These are phyloP conservation scores for Magnusiomyces sp. DNA, from an alignment of 1,139 yeast genomes.

Conservation along the genomic window DNA sequence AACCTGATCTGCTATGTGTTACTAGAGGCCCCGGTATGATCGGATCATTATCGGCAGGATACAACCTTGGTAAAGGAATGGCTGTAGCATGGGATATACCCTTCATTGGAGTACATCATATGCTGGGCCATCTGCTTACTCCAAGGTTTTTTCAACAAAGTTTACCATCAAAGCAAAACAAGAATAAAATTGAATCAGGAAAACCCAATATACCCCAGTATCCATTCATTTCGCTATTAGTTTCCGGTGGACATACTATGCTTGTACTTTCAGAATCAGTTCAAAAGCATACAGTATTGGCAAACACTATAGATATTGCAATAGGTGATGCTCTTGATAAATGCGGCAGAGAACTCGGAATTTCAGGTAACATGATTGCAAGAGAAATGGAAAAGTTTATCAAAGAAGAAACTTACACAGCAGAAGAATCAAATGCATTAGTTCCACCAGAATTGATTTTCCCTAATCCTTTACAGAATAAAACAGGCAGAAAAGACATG, in stretches of 20 bases:
- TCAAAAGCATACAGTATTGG: slow-evolving; percentile 59
- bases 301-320: slow-evolving; percentile 79
- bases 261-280: slow-evolving; percentile 59
- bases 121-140: slow-evolving; percentile 83
- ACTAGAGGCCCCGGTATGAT: slow-evolving; percentile 98
- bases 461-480: slow-evolving; percentile 47
- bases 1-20: slow-evolving; percentile 73
- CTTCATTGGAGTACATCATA: slow-evolving; percentile 85
- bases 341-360: slow-evolving; percentile 78
- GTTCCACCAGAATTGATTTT: slow-evolving; percentile 33
- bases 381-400: slow-evolving; percentile 64
- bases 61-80: slow-evolving; percentile 79
- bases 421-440: slow-evolving; percentile 14
- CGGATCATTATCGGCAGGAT: slow-evolving; percentile 76
- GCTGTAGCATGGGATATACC: slow-evolving; percentile 72
- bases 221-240: slow-evolving; percentile 75
- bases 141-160: slow-evolving; percentile 40
- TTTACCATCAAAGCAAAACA: slow-evolving; percentile 30
- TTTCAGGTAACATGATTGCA: slow-evolving; percentile 78
- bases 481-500: slow-evolving; percentile 35
- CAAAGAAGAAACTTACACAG: slow-evolving; percentile 25
- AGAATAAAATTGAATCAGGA: slow-evolving; percentile 36
- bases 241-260: slow-evolving; percentile 95
- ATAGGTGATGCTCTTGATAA: slow-evolving; percentile 92
- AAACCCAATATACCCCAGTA: slow-evolving; percentile 39